Base-by-base conservation (phyloP, 2,329 filamentous ascomycete species). In the Colletotrichum godetiae region DNA sequence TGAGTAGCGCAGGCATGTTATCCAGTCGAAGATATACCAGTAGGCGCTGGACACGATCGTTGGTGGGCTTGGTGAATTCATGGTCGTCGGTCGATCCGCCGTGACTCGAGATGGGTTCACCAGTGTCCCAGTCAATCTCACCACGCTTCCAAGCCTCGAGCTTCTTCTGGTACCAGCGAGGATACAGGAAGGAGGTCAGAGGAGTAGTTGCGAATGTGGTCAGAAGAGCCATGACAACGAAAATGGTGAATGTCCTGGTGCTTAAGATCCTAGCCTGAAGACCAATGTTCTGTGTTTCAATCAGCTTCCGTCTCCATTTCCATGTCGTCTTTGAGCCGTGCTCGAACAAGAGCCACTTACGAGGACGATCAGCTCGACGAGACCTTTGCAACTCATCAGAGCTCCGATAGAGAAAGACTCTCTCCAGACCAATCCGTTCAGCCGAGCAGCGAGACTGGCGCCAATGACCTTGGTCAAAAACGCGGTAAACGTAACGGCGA, bases 371-470 rank as follows among this genome's bases (percentile, higher is more conserved):
- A 98, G 86, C 81, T 98, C 95, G 0, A 98, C 95, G 11, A 98
- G 87, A 78, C 96, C 96, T 82, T 98, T 98, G 83, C 96, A 98
- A 83, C 94, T 97, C 96, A 98, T 98, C 78, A 98, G 84, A 19
- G 92, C 91, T 15, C 96, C 96, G 76, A 98, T 97, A 1, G 94
- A 91, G 37, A 97, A 90, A 70, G 93, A 95, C 81, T 98, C 96
- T 72, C 95, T 90, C 96, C 96, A 98, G 1, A 97, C 88, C 63
- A 98, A 86, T 31, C 93, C 95, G 77, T 91, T 94, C 3, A 91
- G 79, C 46, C 91, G 90, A 0, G 96, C 95, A 8, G 95, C 95
- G 1, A 97, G 72, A 0, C 94, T 92, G 22, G 94, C 95, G 55
- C 95, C 96, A 13, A 92, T 86, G 64, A 98, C 93, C 82, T 98